Percentiles rank a stretch among this genome's conserved stretches.
Conservation (phyloP, 1,139 yeast species). For the Kodamaea plutei region DNA sequence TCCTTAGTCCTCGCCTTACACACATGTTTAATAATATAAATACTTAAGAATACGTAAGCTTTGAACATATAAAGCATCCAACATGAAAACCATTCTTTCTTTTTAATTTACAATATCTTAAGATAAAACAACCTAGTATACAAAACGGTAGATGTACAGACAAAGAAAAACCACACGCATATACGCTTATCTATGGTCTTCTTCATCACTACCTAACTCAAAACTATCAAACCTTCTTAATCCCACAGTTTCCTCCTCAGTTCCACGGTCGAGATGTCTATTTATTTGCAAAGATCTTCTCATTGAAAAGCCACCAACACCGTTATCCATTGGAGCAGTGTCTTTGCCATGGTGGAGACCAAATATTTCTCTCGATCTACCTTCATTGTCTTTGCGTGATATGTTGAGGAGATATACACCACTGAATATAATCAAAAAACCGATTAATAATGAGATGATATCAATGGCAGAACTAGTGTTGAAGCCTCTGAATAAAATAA, state of each 20-base stretch:
- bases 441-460: constrained; percentile 79
- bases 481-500: constrained; percentile 82
- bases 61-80: too few relatives aligned
- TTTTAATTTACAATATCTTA: too few relatives aligned
- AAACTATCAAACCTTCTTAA: constrained; percentile 62
- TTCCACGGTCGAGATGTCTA: constrained; percentile 42
- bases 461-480: constrained; percentile 79
- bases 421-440: constrained; percentile 80
- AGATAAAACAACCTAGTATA: too few relatives aligned
- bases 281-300: constrained; percentile 64
- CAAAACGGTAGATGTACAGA: too few relatives aligned
- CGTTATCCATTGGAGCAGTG: constrained; percentile 75
- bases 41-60: too few relatives aligned
- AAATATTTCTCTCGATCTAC: constrained; percentile 53
- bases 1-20: too few relatives aligned
- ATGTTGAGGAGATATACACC: constrained; percentile 84
- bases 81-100: too few relatives aligned
- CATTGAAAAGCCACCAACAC: constrained; percentile 69
- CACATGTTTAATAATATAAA: too few relatives aligned
- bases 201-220: constrained; percentile 48
- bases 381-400: constrained; percentile 63
- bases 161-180: too few relatives aligned
- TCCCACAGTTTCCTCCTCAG: constrained; percentile 52
- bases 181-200: too few relatives aligned
- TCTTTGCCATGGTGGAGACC: constrained; percentile 55